Conservation (phyloP, 192 early-diverging fungal species). For the Coemansia sp. region DNA sequence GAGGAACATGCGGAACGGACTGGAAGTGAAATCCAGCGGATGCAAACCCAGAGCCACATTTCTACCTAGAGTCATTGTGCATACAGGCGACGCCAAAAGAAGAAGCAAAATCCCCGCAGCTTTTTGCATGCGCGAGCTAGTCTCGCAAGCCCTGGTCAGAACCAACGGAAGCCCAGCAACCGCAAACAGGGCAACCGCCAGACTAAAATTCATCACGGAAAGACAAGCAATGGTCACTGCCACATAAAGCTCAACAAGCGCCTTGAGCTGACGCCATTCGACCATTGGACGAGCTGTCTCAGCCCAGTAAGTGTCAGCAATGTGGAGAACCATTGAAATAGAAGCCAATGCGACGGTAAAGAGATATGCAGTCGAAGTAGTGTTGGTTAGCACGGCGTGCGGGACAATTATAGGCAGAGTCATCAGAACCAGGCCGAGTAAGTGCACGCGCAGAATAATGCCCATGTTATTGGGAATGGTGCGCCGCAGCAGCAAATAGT, state of each 20-base stretch:
- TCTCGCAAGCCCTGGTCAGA: conserved; percentile 52
- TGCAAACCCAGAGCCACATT: conserved; percentile 42
- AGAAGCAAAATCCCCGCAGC: conserved; percentile 23
- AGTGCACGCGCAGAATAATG: conserved; percentile 42
- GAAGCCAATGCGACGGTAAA: conserved; percentile 32
- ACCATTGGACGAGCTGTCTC: conserved; percentile 32
- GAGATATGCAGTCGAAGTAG: conserved; percentile 32
- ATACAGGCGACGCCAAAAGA: conserved; percentile 52
- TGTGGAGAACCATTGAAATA: conserved; percentile 55
- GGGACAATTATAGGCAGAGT: conserved; percentile 22
- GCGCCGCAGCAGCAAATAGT: conserved; percentile 38
- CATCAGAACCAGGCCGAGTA: conserved; percentile 45
- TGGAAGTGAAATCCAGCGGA: conserved; percentile 39
- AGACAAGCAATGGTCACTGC: conserved; percentile 64
- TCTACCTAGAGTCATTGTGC: conserved; percentile 60
- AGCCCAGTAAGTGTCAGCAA: conserved; percentile 59
- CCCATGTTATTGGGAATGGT: conserved; percentile 29
- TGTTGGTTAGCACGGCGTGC: conserved; percentile 17
- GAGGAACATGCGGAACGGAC: conserved; percentile 56
- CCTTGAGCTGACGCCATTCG: conserved; percentile 53
- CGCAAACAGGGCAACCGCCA: conserved; percentile 61
- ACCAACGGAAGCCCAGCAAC: conserved; percentile 63
- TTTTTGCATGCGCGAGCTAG: conserved; percentile 10
- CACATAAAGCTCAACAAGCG: conserved; percentile 43
- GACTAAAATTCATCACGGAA: conserved; percentile 71